Percentiles rank a stretch among this genome's conserved stretches.
phyloP scores from a whole-genome alignment of 2,329 filamentous ascomycete species.

The Salinomyces thailandicus region DNA sequence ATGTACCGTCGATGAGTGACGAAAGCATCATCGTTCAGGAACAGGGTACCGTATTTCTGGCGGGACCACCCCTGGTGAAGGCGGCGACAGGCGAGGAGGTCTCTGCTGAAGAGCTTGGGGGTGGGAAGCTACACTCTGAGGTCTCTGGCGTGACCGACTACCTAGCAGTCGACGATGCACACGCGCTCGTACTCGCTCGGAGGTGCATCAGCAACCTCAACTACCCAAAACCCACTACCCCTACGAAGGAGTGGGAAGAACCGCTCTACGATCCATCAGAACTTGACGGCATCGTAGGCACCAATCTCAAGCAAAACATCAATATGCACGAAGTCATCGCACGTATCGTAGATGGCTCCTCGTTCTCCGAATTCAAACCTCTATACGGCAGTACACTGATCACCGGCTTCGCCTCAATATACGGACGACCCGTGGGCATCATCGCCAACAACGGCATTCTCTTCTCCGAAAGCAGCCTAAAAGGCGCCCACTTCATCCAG shows the following conservation, averaged over 20 bases:
- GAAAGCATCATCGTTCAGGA: slow-evolving; percentile 94
- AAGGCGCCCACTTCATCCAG: slow-evolving; percentile 95
- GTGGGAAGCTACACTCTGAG: slow-evolving; percentile 78
- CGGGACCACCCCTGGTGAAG: slow-evolving; percentile 87
- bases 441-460: slow-evolving; percentile 94
- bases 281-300: slow-evolving; percentile 77
- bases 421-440: slow-evolving; percentile 84
- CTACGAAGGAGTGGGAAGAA: slow-evolving; percentile 48
- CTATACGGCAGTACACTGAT: slow-evolving; percentile 82
- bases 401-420: slow-evolving; percentile 76
- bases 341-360: slow-evolving; percentile 79
- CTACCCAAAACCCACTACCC: slow-evolving; percentile 51
- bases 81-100: slow-evolving; percentile 91
- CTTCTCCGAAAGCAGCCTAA: slow-evolving; percentile 78
- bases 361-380: slow-evolving; percentile 89
- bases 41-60: slow-evolving; percentile 95
- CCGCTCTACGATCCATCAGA: slow-evolving; percentile 72
- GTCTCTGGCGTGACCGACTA: slow-evolving; percentile 93
- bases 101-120: slow-evolving; percentile 80
- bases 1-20: slow-evolving; percentile 94
- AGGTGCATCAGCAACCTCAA: slow-evolving; percentile 82
- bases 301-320: slow-evolving; percentile 76
- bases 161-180: slow-evolving; percentile 84
- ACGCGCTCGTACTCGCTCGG: slow-evolving; percentile 76
- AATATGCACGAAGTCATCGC: slow-evolving; percentile 85